These are phyloP conservation scores for Lyophyllum decastes DNA, from an alignment of 768 basidiomycete genomes.

Conservation along the genomic window DNA sequence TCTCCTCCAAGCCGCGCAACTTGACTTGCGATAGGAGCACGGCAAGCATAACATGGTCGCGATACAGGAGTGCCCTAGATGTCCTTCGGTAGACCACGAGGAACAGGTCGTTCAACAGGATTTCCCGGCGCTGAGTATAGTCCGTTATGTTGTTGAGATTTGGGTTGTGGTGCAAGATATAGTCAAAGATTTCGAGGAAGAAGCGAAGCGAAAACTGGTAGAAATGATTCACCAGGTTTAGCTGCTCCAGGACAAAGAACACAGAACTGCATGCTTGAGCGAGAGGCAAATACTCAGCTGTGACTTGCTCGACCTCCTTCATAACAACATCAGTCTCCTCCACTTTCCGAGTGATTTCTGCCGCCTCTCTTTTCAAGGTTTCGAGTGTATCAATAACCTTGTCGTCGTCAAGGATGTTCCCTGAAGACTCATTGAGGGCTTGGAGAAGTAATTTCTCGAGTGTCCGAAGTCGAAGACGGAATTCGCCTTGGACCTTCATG, in stretches of 20 bases:
- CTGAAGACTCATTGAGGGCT: constrained; percentile 94
- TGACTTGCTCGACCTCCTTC: constrained; percentile 95
- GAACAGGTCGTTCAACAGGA: constrained; percentile 88
- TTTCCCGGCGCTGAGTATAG: constrained; percentile 68
- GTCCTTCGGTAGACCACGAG: constrained; percentile 85
- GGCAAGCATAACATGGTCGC: constrained; percentile 89
- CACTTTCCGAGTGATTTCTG: constrained; percentile 93
- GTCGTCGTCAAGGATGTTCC: constrained; percentile 98
- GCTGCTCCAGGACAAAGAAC: constrained; percentile 95
- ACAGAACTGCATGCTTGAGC: constrained; percentile 96
- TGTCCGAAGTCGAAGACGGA: constrained; percentile 87
- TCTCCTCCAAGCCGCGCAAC: constrained; percentile 76
- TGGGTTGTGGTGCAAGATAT: constrained; percentile 89
- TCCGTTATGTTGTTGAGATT: constrained; percentile 82
- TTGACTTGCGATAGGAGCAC: constrained; percentile 90
- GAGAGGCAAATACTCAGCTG: constrained; percentile 89
- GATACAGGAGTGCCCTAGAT: constrained; percentile 85
- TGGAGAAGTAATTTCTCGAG: constrained; percentile 92
- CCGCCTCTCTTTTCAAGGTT: constrained; percentile 93
- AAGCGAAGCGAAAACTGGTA: constrained; percentile 98
- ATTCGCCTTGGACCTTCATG: constrained; percentile 98
- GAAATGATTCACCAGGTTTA: constrained; percentile 94
- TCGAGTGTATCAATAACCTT: constrained; percentile 97
- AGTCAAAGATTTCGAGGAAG: constrained; percentile 99
- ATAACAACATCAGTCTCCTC: constrained; percentile 96